phyloP scores from a whole-genome alignment of 805 yeast genomes.

The Starmerella khaoyaiensis region DNA sequence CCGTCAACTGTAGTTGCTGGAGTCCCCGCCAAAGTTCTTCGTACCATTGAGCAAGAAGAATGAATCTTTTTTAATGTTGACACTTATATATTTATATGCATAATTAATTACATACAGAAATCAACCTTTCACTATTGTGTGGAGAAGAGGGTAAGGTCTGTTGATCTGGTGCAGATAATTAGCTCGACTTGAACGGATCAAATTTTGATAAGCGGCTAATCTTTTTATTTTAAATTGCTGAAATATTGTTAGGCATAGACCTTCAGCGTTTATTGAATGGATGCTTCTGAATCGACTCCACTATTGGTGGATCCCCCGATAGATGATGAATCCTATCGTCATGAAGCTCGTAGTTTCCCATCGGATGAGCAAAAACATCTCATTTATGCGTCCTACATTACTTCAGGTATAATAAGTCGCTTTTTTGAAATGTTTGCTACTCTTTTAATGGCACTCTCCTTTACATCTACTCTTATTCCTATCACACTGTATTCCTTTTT shows the following conservation, averaged over 20 bases:
- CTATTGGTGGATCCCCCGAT: slow-evolving; percentile 23
- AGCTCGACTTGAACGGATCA: too few relatives aligned
- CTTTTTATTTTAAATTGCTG: too few relatives aligned
- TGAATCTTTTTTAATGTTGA: neutral
- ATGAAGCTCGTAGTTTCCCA: slow-evolving; percentile 21
- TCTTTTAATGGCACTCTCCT: slow-evolving; percentile 14
- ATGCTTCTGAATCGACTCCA: slow-evolving; percentile 19
- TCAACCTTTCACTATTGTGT: neutral
- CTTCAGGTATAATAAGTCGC: slow-evolving; percentile 10
- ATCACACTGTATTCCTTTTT: slow-evolving; percentile 16
- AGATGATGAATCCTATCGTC: slow-evolving; percentile 23
- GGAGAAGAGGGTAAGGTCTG: neutral
- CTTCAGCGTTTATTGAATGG: too few relatives aligned
- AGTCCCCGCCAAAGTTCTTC: slow-evolving; percentile 39
- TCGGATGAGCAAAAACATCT: slow-evolving; percentile 21
- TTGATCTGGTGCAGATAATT: too few relatives aligned
- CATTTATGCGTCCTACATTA: slow-evolving; percentile 13
- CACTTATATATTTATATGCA: neutral
- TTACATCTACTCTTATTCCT: slow-evolving; percentile 8
- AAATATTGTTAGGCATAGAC: too few relatives aligned
- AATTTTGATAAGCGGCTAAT: too few relatives aligned
- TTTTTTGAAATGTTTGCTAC: slow-evolving; percentile 17
- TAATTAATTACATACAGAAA: neutral
- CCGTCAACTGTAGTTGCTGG: slow-evolving; percentile 48
- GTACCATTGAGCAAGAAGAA: slow-evolving; percentile 5